These are phyloP conservation scores for Axilococcus clingmanii DNA, from an alignment of 139 green algal genomes.

Conservation along the genomic window DNA sequence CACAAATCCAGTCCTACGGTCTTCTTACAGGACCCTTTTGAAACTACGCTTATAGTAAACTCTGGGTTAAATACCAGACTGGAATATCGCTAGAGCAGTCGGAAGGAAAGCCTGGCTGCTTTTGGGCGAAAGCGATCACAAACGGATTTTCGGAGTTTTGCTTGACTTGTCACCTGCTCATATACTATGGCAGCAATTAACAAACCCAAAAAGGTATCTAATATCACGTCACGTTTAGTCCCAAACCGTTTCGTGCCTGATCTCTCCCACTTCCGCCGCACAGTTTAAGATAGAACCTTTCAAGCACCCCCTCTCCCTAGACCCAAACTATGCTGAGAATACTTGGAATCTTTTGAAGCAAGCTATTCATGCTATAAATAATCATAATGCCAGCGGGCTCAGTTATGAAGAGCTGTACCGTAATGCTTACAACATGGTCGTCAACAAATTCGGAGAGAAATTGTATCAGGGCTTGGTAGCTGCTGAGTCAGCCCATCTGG, in stretches of 20 bases:
- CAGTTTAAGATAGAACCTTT: slow-evolving; percentile 91
- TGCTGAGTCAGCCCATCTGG: slow-evolving; percentile 68
- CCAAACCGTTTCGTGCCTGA: background rate
- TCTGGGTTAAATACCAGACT: no score
- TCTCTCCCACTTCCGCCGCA: background rate
- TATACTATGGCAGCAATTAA: no score
- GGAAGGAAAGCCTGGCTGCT: no score
- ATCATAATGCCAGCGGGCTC: slow-evolving; percentile 87
- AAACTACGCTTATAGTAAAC: no score
- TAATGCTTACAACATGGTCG: slow-evolving; percentile 99
- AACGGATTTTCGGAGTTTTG: no score
- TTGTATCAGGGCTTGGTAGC: slow-evolving; percentile 81
- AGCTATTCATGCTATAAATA: slow-evolving; percentile 95
- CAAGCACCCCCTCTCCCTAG: slow-evolving; percentile 80
- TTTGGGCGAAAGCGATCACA: no score
- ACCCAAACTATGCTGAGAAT: slow-evolving; percentile 91
- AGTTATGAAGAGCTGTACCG: slow-evolving; percentile 99
- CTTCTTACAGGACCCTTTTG: no score
- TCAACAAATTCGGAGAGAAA: slow-evolving; percentile 90
- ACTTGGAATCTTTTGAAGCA: slow-evolving; percentile 90
- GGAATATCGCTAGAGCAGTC: no score
- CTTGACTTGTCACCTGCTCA: no score
- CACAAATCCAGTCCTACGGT: no score
- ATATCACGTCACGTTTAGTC: no score
- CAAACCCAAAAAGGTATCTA: no score